phyloP scores from a whole-genome alignment of 257 asterid species.

The Pogostemon cablin region DNA sequence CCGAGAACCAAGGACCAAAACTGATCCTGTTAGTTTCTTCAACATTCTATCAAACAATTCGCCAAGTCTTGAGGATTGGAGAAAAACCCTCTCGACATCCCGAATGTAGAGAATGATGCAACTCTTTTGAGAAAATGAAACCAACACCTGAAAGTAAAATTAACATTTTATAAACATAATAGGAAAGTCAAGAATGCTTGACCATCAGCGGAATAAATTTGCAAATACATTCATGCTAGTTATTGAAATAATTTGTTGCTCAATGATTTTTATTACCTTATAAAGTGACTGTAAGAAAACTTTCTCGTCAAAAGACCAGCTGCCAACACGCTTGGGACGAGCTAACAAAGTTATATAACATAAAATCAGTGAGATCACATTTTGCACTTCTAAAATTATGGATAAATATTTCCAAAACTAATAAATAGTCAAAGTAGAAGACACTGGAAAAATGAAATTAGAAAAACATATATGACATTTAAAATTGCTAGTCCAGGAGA shows the following conservation, averaged over 20 bases:
- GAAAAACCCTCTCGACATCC: slow-evolving; percentile 75
- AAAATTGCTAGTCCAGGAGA: not conserved
- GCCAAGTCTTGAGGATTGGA: slow-evolving; percentile 62
- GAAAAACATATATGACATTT: not conserved
- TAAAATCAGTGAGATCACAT: slow-evolving; percentile 30
- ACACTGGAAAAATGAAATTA: not conserved
- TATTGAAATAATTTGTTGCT: slow-evolving; percentile 7
- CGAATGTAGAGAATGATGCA: slow-evolving; percentile 79
- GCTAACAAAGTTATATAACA: slow-evolving; percentile 47
- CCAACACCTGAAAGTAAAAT: slow-evolving; percentile 65
- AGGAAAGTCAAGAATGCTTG: slow-evolving; percentile 5
- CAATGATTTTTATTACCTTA: slow-evolving; percentile 58
- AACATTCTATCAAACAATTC: slow-evolving; percentile 70
- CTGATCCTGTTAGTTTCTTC: slow-evolving; percentile 77
- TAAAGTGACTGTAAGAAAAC: slow-evolving; percentile 72
- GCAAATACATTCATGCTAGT: slow-evolving; percentile 1
- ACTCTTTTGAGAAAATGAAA: slow-evolving; percentile 62
- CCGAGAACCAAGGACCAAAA: slow-evolving; percentile 92
- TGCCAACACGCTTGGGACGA: slow-evolving; percentile 55
- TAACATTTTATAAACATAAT: slow-evolving; percentile 16
- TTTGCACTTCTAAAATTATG: slow-evolving; percentile 12
- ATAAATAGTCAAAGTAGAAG: slow-evolving; percentile 1
- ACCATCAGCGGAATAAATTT: slow-evolving; percentile 17
- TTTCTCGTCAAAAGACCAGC: slow-evolving; percentile 87
- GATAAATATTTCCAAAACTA: slow-evolving; percentile 17